Evolutionary conservation across 2,329 filamentous ascomycete species (phyloP), one percentile per base, ranked within the genome.

Genomic region (Apiospora marii): DNA sequence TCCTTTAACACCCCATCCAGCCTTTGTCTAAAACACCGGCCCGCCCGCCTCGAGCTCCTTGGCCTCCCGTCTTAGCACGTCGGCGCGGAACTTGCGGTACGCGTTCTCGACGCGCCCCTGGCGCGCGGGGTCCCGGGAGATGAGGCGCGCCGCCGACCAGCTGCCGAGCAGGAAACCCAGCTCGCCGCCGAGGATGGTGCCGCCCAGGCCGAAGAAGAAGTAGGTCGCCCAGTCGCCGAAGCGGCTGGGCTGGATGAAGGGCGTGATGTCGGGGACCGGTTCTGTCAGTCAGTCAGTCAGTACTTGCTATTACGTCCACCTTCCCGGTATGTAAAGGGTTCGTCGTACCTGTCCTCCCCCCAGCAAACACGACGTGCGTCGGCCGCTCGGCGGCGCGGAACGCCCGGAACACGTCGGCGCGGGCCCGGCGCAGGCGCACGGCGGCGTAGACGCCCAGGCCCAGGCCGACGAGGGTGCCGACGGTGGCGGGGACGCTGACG

Each of bases 151-250:
- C 3, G 89, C 90, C 6, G 86, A 85, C 67, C 85, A 85, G 0
- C 85, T 86, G 0, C 92, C 91, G 0, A 85, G 86, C 72, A 92
- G 74, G 67, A 92, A 81, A 0, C 91, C 91, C 16, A 86, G 81
- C 81, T 93, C 91, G 10, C 91, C 91, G 10, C 91, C 91, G 7
- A 93, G 74, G 74, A 93, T 90, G 6, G 92, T 78, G 0, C 91
- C 91, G 19, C 90, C 91, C 0, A 88, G 78, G 0, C 87, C 87
- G 67, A 92, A 90, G 77, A 93, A 88, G 74, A 88, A 87, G 77
- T 91, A 92, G 0, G 91, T 89, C 4, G 89, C 87, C 41, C 90
- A 78, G 74, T 93, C 91, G 19, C 90, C 90, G 68, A 88, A 77
- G 0, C 83, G 83, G 1, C 87, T 89, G 0, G 91, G 91, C 64